Percentiles rank a stretch among this genome's conserved stretches.
Conservation (phyloP, 176 grass and related monocot genomes). For the Aegilops tauschii region DNA sequence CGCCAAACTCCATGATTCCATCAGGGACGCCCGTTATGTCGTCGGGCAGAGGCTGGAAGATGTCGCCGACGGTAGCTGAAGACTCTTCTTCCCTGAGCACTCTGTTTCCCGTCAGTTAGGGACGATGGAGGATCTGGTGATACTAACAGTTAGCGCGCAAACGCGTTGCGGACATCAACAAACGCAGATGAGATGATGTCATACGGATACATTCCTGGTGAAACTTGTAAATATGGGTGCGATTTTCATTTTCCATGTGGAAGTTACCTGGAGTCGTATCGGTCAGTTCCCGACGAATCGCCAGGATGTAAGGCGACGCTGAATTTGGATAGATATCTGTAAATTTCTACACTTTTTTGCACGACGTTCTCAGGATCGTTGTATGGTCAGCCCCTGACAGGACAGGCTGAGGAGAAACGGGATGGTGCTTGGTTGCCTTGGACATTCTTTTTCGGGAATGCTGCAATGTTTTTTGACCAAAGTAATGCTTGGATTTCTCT, state of each 20-base stretch:
- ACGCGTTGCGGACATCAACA: neutral
- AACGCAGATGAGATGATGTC: neutral
- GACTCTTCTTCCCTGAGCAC: neutral
- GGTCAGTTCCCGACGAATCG: neutral
- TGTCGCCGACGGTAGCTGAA: constrained; percentile 24
- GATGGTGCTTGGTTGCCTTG: too few species aligned
- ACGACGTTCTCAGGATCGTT: neutral
- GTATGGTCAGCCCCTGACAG: neutral
- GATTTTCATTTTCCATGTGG: neutral
- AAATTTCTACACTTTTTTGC: neutral
- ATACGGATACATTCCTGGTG: neutral
- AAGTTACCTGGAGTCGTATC: neutral
- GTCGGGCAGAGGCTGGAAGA: constrained; percentile 48
- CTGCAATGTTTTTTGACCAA: too few species aligned
- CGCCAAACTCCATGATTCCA: constrained; percentile 34
- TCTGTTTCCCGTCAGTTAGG: neutral
- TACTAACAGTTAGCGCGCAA: neutral
- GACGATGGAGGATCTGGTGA: neutral
- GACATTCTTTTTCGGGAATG: too few species aligned
- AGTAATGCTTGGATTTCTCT: too few species aligned
- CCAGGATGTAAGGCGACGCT: neutral
- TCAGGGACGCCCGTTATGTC: constrained; percentile 52
- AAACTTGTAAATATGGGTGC: constrained; percentile 3
- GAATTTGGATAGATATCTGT: neutral
- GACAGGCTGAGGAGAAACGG: too few species aligned